Evolutionary conservation across 148 eudicot genomes (phyloP).

Genomic region (Arbutus unedo): DNA sequence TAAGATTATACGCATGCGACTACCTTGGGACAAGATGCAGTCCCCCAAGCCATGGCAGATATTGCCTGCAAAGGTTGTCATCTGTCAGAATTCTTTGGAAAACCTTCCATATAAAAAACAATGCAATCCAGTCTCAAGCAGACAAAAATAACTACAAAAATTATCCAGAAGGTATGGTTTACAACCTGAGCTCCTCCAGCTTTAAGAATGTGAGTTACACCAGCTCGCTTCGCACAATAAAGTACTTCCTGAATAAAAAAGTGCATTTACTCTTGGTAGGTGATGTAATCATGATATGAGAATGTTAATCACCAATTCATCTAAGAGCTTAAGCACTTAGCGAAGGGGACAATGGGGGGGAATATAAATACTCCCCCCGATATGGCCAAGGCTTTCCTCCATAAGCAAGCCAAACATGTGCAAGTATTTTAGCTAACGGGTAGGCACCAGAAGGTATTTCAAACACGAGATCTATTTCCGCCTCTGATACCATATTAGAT

Average conservation of each 20-base stretch:
- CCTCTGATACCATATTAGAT: neutral
- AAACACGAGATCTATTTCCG: neutral
- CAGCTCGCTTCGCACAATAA: conserved; percentile 96
- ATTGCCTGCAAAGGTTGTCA: conserved; percentile 62
- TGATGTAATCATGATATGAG: neutral
- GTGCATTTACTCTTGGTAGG: neutral
- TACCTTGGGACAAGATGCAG: conserved; percentile 98
- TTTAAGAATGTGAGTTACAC: conserved; percentile 98
- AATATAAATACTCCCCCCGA: neutral
- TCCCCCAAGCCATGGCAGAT: conserved; percentile 99
- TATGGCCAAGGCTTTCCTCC: neutral
- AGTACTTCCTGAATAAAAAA: conserved; percentile 70
- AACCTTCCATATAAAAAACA: conserved; percentile 6
- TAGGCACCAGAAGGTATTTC: neutral
- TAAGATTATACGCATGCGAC: neutral
- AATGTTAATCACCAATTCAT: neutral
- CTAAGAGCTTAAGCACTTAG: neutral
- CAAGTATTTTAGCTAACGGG: neutral
- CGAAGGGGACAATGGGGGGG: neutral
- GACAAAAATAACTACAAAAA: neutral
- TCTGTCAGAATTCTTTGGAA: neutral
- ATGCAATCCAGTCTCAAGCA: neutral
- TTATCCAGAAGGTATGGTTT: conserved; percentile 8
- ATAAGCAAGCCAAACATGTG: neutral
- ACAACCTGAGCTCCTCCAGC: conserved; percentile 99